phyloP scores from a whole-genome alignment of 352 stramenopile species.

The Saprolegnia diclina region DNA sequence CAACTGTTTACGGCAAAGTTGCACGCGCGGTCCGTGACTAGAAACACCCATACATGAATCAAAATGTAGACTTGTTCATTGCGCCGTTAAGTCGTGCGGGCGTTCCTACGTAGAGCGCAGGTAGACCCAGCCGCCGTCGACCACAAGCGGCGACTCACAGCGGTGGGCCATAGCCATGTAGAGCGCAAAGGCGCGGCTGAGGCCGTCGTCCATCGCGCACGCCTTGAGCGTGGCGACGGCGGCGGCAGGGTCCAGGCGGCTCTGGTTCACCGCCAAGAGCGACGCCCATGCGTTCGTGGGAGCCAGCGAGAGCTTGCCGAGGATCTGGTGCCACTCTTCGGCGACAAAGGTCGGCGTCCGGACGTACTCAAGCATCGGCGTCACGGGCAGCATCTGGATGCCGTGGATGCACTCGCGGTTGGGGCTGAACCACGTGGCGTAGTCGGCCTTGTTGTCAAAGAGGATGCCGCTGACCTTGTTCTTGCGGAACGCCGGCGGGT shows the following conservation, averaged over 20 bases:
- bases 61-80: too few species aligned
- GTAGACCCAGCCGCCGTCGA: neutral
- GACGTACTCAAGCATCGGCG: slow-evolving; percentile 43
- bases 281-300: slow-evolving; percentile 45
- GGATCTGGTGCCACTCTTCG: slow-evolving; percentile 59
- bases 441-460: slow-evolving; percentile 75
- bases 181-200: slow-evolving; percentile 58
- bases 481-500: slow-evolving; percentile 44
- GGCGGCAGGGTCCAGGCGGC: slow-evolving; percentile 34
- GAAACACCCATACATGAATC: neutral
- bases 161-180: slow-evolving; percentile 48
- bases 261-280: slow-evolving; percentile 59
- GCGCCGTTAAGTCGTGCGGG: too few species aligned
- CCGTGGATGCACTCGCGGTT: slow-evolving; percentile 71
- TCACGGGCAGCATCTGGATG: slow-evolving; percentile 70
- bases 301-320: slow-evolving; percentile 41
- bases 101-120: neutral
- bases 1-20: slow-evolving; percentile 50
- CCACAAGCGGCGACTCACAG: neutral
- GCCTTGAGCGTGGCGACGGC: slow-evolving; percentile 38
- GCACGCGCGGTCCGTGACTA: slow-evolving; percentile 9
- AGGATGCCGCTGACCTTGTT: slow-evolving; percentile 72
- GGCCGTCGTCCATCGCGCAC: slow-evolving; percentile 63
- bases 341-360: slow-evolving; percentile 40
- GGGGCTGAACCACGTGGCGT: slow-evolving; percentile 66